Evolutionary conservation across 768 basidiomycete species (phyloP), one percentile per base, ranked within the genome.

Genomic region (Boletus rubescentipes): DNA sequence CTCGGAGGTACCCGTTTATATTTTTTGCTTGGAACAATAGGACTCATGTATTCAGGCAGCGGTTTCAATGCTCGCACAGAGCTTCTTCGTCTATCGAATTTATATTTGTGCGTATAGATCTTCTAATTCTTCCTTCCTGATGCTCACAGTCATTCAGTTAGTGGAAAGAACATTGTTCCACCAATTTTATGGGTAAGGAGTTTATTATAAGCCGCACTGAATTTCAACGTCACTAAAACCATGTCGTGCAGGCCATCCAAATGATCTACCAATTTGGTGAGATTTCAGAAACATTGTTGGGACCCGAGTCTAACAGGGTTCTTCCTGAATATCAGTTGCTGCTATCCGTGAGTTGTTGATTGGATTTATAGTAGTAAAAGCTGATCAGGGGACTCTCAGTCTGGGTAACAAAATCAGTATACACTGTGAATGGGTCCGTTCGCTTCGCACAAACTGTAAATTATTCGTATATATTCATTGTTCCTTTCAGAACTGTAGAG

Each of bases 131-230:
- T 30, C 3, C 3, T 30, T n/a, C 7, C 11, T 12, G n/a, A 9
- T 20, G 20, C 23, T 56, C 26, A 59, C 3, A 1, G 8, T 0
- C 11, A 5, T n/a, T 32, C 34, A 60, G 62, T 62, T 3, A 41
- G 46, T 16, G 42, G 46, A 3, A 58, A 32, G 30, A 54, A 48
- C 10, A 29, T 58, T 2, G 9, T 51, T 1, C 20, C 7, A 0
- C 60, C 60, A 9, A 1, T 58, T 6, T 5, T 61, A 41, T 53
- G 55, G 59, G 59, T 61, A 35, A 9, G 60, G 11, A 12, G 4
- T 29, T 20, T 35, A 15, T 39, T n/a, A n/a, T n/a, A n/a, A 29
- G 8, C 0, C 2, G 1, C 3, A 23, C 2, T 0, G 5, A 39
- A 23, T 16, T 21, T 5, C 11, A 26, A 9, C 38, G 15, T 26